Evolutionary conservation across 2,329 filamentous ascomycete genomes (phyloP).

Genomic region (Dactylellina leptospora): DNA sequence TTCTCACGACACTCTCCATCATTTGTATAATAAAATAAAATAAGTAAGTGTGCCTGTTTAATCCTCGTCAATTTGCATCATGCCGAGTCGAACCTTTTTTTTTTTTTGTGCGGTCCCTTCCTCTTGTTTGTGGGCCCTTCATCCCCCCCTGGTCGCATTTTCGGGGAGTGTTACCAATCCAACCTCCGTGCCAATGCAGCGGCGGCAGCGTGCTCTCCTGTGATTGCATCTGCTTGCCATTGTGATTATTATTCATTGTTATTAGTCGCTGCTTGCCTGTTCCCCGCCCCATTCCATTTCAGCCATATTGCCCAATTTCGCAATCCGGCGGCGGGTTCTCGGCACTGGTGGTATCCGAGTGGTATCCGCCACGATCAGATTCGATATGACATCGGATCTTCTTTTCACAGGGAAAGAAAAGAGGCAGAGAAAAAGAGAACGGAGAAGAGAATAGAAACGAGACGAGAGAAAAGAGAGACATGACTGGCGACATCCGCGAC

Average conservation of each 20-base stretch:
- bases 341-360: conserved; percentile 43
- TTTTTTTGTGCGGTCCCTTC: neutral
- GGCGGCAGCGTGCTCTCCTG: too few species aligned
- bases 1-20: too few species aligned
- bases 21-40: too few species aligned
- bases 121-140: conserved; percentile 11
- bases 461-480: conserved; percentile 7
- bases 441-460: conserved; percentile 9
- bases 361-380: neutral
- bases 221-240: too few species aligned
- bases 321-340: conserved; percentile 41
- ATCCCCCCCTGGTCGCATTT: conserved; percentile 26
- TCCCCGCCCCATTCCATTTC: conserved; percentile 44
- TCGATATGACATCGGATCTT: neutral
- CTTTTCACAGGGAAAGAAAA: neutral
- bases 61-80: conserved; percentile 2
- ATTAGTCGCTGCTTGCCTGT: conserved; percentile 19
- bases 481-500: conserved; percentile 35
- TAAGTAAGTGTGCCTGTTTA: conserved; percentile 4
- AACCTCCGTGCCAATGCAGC: conserved; percentile 15
- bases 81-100: conserved; percentile 12
- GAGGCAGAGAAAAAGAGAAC: neutral
- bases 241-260: too few species aligned
- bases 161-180: conserved; percentile 33
- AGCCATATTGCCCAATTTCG: conserved; percentile 50